A percentile compares a stretch with the other conserved stretches of the same genome.
phyloP scores from a whole-genome alignment of 495 filamentous ascomycete genomes.

The Podospora australis region DNA sequence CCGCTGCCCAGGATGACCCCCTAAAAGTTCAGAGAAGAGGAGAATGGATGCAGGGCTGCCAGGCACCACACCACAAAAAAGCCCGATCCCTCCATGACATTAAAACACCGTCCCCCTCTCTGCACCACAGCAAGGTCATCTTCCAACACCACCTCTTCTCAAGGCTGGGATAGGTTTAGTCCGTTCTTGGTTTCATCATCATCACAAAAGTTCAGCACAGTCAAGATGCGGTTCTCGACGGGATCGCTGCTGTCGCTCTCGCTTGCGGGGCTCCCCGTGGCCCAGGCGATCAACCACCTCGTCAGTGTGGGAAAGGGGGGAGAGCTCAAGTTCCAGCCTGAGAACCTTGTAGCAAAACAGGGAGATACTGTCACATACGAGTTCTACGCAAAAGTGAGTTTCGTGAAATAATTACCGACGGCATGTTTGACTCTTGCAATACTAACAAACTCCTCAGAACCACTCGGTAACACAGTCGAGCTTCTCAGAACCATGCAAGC shows the following conservation, averaged over 20 bases:
- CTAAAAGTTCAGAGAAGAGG: no score
- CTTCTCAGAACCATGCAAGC: constrained; percentile 53
- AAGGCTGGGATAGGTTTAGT: no score
- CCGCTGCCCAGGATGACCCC: background rate
- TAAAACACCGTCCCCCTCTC: no score
- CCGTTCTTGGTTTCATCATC: background rate
- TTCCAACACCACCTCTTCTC: no score
- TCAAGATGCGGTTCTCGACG: constrained; percentile 24
- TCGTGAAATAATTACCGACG: no score
- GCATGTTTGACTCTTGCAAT: background rate
- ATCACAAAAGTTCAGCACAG: no score
- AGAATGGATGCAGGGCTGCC: no score
- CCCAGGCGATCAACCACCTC: constrained; percentile 22
- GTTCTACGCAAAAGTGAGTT: constrained; percentile 48
- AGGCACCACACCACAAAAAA: no score
- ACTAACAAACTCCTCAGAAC: constrained; percentile 30
- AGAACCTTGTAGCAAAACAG: constrained; percentile 22
- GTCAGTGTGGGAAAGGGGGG: constrained; percentile 35
- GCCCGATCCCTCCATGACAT: no score
- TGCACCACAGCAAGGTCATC: no score
- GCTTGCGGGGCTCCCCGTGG: constrained; percentile 21
- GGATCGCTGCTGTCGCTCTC: constrained; percentile 21
- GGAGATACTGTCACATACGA: constrained; percentile 52
- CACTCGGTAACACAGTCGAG: constrained; percentile 56
- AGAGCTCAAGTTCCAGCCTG: constrained; percentile 32